These are phyloP conservation scores for Zea mays DNA, from an alignment of 176 grass and related monocot genomes.

Conservation along the genomic window Zm-B73-REFERENCE-NAM-5.0 NC_050096.1:53696501-53697000, in stretches of 20 bases:
- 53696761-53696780: neutral
- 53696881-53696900: too few relatives aligned
- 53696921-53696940: neutral
- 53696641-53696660: neutral
- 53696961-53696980: too few relatives aligned
- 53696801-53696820: too few relatives aligned
- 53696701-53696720: neutral
- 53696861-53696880: too few relatives aligned
- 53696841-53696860: neutral
- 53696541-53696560: too few relatives aligned
- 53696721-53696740: neutral
- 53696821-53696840: neutral
- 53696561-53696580: too few relatives aligned
- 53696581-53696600: too few relatives aligned
- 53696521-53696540: too few relatives aligned
- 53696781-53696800: neutral
- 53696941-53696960: neutral
- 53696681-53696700: slow-evolving; percentile 13
- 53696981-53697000: too few relatives aligned
- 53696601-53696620: neutral
- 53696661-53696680: neutral
- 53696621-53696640: neutral
- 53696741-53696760: neutral
- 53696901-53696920: neutral
- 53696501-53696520: too few relatives aligned